A percentile compares a stretch with the other conserved stretches of the same genome.
These are phyloP conservation scores for Primulina huaijiensis DNA, from an alignment of 257 asterid genomes.

Conservation along the genomic window DNA sequence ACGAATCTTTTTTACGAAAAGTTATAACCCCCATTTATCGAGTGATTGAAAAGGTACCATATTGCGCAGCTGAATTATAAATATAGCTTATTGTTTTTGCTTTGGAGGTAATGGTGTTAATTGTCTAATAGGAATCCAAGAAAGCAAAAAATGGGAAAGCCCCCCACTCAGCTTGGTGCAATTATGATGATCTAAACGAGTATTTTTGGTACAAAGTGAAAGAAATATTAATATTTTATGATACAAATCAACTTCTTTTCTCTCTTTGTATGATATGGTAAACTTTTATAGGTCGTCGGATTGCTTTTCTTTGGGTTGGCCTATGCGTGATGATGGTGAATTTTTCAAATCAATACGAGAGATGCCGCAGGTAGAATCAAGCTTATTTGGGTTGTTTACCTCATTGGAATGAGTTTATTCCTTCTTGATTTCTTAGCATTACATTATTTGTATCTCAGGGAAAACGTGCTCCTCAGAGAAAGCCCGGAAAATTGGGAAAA, in stretches of 20 bases:
- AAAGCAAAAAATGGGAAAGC: slow-evolving; percentile 78
- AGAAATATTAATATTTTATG: slow-evolving; percentile 18
- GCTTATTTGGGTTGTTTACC: slow-evolving; percentile 9
- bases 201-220: slow-evolving; percentile 70
- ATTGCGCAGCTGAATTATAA: slow-evolving; percentile 18
- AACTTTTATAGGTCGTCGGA: slow-evolving; percentile 66
- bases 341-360: slow-evolving; percentile 74
- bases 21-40: slow-evolving; percentile 87
- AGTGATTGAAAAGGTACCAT: slow-evolving; percentile 79
- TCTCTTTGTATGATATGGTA: slow-evolving; percentile 26
- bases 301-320: slow-evolving; percentile 98
- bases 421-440: slow-evolving; percentile 31
- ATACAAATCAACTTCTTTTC: slow-evolving; percentile 17
- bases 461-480: slow-evolving; percentile 40
- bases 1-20: slow-evolving; percentile 79
- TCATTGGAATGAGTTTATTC: slow-evolving; percentile 8
- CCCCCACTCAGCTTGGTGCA: slow-evolving; percentile 94
- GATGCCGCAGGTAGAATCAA: slow-evolving; percentile 41
- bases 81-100: slow-evolving; percentile 16
- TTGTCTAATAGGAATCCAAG: slow-evolving; percentile 64
- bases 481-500: slow-evolving; percentile 65
- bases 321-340: slow-evolving; percentile 93
- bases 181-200: slow-evolving; percentile 93
- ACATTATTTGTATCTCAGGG: slow-evolving; percentile 53
- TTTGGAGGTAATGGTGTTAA: slow-evolving; percentile 28